Conservation (phyloP, 495 filamentous ascomycete species). For the Xylaria venustula region DNA sequence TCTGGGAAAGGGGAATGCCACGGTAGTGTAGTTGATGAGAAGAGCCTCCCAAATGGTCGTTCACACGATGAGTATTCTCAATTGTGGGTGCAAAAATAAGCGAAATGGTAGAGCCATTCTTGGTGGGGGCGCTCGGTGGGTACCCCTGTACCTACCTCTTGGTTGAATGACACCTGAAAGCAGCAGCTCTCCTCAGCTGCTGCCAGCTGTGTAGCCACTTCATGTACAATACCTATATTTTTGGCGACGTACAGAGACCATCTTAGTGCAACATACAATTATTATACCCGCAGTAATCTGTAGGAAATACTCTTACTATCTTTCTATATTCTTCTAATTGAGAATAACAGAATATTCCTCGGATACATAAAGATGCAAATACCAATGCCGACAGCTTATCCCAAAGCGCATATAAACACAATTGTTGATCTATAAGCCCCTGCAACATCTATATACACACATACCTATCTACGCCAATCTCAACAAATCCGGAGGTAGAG, state of each 20-base stretch:
- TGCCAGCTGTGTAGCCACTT: too few species aligned
- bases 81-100: constrained; percentile 38
- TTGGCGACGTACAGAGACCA: too few species aligned
- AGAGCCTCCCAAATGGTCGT: constrained; percentile 19
- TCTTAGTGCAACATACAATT: too few species aligned
- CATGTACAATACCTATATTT: too few species aligned
- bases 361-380: neutral
- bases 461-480: too few species aligned
- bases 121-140: too few species aligned
- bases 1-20: constrained; percentile 17
- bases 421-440: too few species aligned
- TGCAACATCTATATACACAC: neutral
- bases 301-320: too few species aligned
- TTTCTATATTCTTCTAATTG: neutral
- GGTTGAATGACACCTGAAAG: too few species aligned
- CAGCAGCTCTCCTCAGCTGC: too few species aligned
- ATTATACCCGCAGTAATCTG: too few species aligned
- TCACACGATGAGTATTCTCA: constrained; percentile 20
- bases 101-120: constrained; percentile 13
- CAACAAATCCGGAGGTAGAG: neutral
- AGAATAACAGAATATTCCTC: neutral
- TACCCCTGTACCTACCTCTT: too few species aligned
- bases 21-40: constrained; percentile 25
- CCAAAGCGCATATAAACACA: neutral
- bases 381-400: neutral